Base-by-base conservation (phyloP, 2,329 filamentous ascomycete species). In the Plectosphaerella cucumerina region DNA sequence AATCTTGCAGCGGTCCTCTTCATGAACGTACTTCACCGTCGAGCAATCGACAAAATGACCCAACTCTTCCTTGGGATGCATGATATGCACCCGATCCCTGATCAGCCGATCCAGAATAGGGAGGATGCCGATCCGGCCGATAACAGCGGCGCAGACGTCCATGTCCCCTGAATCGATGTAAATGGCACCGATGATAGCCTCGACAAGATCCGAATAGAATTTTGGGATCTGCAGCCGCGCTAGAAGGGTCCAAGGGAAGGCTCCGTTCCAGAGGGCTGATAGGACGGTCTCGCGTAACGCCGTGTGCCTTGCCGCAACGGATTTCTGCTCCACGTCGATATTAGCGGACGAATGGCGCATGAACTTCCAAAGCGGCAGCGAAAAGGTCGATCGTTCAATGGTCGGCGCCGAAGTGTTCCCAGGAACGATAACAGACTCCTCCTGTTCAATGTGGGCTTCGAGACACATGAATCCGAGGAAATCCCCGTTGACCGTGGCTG, bases 181-280 rank as follows among this genome's bases (percentile, higher is more conserved):
- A 0, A 97, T 77, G 0, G 91, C 92, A 0, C 89, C 93, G 0
- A 97, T 67, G 0, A 95, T 65, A 31, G 82, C 81, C 70, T 97
- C 93, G 10, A 97, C 75, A 8, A 97, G 70, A 65, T 97, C 92
- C 0, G 87, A 93, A 67, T 87, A 86, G 66, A 89, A 88, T 62
- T 97, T 97, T 15, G 81, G 81, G 0, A 85, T 77, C 14, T 78
- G 75, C 1, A 95, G 72, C 0, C 79, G 75, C 0, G 83, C 74
- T 1, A 97, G 79, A 0, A 83, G 67, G 2, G 80, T 74, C 93
- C 93, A 97, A 0, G 93, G 94, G 61, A 92, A 95, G 15, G 71
- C 66, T 0, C 78, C 80, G 0, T 65, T 45, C 1, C 68, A 46
- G 10, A 96, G 70, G 0, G 74, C 78, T 0, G 69, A 50, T 0